These are phyloP conservation scores for Lenwebbia sp. DNA, from an alignment of 345 rosid genomes.

Conservation along the genomic window DNA sequence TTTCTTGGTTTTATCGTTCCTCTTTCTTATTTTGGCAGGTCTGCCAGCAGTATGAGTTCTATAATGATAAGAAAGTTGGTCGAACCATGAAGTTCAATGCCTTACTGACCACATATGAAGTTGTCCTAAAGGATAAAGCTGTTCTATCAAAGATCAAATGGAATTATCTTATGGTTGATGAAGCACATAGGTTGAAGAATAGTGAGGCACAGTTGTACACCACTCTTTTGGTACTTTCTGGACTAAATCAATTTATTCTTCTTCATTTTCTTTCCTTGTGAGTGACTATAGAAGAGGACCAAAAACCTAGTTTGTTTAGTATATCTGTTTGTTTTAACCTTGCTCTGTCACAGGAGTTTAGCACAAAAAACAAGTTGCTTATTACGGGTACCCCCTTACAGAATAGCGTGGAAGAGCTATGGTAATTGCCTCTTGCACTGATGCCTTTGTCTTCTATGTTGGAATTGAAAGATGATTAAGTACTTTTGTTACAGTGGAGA, in stretches of 20 bases:
- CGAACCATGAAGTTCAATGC: slow-evolving; percentile 83
- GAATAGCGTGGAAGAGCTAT: slow-evolving; percentile 98
- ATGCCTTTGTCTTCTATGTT: not conserved
- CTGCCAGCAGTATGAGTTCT: slow-evolving; percentile 92
- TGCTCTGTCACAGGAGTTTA: slow-evolving; percentile 61
- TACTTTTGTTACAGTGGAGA: not conserved
- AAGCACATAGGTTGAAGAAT: slow-evolving; percentile 97
- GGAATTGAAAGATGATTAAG: not conserved
- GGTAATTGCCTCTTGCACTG: slow-evolving; percentile 31
- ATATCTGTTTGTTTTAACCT: slow-evolving; percentile 1
- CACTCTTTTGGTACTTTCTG: slow-evolving; percentile 54
- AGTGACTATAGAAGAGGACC: not conserved
- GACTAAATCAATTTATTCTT: not conserved
- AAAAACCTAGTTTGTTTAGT: slow-evolving; percentile 1
- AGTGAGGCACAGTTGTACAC: slow-evolving; percentile 98
- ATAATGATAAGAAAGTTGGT: slow-evolving; percentile 77
- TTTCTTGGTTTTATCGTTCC: not conserved
- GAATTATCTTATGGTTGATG: slow-evolving; percentile 98
- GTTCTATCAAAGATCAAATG: slow-evolving; percentile 93
- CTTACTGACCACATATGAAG: slow-evolving; percentile 94
- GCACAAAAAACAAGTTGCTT: slow-evolving; percentile 93
- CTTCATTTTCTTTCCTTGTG: not conserved
- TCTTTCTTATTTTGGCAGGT: slow-evolving; percentile 37
- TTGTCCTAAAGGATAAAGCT: slow-evolving; percentile 89
- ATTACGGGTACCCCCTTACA: slow-evolving; percentile 98